phyloP scores from a whole-genome alignment of 2,329 filamentous ascomycete genomes.

The Penicillium sp. region DNA sequence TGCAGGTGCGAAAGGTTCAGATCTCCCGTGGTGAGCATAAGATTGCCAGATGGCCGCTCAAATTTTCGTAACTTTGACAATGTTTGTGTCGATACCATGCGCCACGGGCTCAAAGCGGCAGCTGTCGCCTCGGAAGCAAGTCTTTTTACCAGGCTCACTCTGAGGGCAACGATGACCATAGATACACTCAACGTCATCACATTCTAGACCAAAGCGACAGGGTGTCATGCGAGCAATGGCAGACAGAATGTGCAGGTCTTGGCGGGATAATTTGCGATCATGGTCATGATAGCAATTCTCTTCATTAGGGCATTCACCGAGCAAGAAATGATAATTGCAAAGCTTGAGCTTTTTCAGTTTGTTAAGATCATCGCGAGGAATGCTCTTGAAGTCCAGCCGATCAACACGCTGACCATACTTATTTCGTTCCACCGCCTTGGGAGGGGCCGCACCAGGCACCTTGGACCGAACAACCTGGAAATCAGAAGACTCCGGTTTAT shows the following conservation, averaged over 20 bases:
- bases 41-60: slow-evolving; percentile 19
- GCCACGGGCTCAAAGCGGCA: slow-evolving; percentile 60
- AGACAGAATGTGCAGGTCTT: slow-evolving; percentile 55
- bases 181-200: slow-evolving; percentile 61
- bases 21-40: neutral
- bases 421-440: slow-evolving; percentile 54
- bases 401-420: slow-evolving; percentile 62
- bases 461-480: slow-evolving; percentile 43
- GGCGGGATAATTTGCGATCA: slow-evolving; percentile 53
- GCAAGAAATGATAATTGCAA: slow-evolving; percentile 62
- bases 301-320: slow-evolving; percentile 57
- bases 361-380: slow-evolving; percentile 56
- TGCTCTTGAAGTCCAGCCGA: slow-evolving; percentile 51
- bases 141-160: slow-evolving; percentile 51
- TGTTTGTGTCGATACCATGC: slow-evolving; percentile 58
- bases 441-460: slow-evolving; percentile 29
- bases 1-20: slow-evolving; percentile 5
- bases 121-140: slow-evolving; percentile 57
- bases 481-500: slow-evolving; percentile 37
- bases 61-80: slow-evolving; percentile 55
- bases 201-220: slow-evolving; percentile 58
- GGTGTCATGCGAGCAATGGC: slow-evolving; percentile 64
- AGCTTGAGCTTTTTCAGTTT: slow-evolving; percentile 63
- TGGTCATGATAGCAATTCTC: slow-evolving; percentile 56
- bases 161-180: slow-evolving; percentile 64